Percentiles rank a stretch among this genome's conserved stretches.
phyloP scores from a whole-genome alignment of 495 filamentous ascomycete genomes.

The Talaromyces borbonicus region DNA sequence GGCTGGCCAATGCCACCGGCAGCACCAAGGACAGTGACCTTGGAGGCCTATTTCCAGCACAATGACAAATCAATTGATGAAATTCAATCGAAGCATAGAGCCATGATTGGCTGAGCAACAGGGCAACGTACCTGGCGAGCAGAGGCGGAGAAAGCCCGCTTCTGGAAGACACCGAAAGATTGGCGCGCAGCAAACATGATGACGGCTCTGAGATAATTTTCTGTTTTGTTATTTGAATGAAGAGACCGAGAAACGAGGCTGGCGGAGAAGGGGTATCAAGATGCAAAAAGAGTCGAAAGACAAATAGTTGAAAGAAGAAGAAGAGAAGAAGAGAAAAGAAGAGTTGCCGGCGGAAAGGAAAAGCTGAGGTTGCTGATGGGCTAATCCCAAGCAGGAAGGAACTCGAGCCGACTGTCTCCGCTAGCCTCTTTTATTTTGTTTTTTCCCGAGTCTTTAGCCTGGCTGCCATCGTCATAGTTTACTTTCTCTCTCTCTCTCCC shows the following conservation, averaged over 20 bases:
- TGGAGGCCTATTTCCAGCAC: slow-evolving; percentile 59
- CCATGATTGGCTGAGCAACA: slow-evolving; percentile 9
- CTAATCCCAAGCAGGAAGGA: slow-evolving; percentile 1
- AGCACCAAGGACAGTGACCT: slow-evolving; percentile 93
- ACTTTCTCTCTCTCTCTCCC: no score
- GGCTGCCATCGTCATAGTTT: no score
- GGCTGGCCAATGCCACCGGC: slow-evolving; percentile 98
- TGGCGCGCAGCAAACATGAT: slow-evolving; percentile 73
- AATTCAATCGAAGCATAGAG: neutral
- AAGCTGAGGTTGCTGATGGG: slow-evolving; percentile 8
- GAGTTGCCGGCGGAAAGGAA: slow-evolving; percentile 9
- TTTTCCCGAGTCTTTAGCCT: neutral
- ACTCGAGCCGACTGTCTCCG: slow-evolving; percentile 1
- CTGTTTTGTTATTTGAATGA: slow-evolving; percentile 9
- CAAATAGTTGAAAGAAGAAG: slow-evolving; percentile 5
- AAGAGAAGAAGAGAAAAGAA: slow-evolving; percentile 8
- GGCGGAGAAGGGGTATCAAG: slow-evolving; percentile 5
- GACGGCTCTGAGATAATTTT: slow-evolving; percentile 9
- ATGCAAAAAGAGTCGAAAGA: no score
- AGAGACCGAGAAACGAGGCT: slow-evolving; percentile 8
- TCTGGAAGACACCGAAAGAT: slow-evolving; percentile 63
- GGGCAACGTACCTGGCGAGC: slow-evolving; percentile 63
- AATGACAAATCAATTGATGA: slow-evolving; percentile 23
- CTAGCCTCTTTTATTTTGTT: neutral
- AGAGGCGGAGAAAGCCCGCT: slow-evolving; percentile 89